Base-by-base conservation (phyloP, 176 grass and related monocot species). In the Cocos nucifera region DNA sequence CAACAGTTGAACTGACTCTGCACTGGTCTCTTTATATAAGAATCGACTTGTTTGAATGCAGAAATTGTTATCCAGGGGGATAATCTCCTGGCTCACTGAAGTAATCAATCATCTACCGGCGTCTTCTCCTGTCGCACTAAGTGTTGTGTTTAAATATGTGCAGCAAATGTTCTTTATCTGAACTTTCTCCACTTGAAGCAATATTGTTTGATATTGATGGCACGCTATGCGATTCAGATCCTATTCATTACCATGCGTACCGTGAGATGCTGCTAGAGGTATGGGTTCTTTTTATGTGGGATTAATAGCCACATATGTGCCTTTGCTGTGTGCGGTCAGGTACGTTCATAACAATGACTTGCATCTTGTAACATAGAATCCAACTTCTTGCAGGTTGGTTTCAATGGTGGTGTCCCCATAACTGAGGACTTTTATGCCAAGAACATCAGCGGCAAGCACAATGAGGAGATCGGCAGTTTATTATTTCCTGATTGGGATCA, bases 181-280 rank as follows among this genome's bases (percentile, higher is more conserved):
- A 80, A 58, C 66, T 95, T 50, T 79, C 90, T 68, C 82, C 90
- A 10, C 64, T 89, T 53, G 90, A 86, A 49, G 85, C 85, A 4
- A 27, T 95, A 69, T 64, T 86, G 50, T 95, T 95, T 26, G 85
- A 95, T 71, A 81, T 95, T 26, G 85, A 95, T 54, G 90, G 90
- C 49, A 95, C 90, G 9, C 59, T 95, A 9, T 78, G 70, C 44
- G 90, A 95, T 71, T 95, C 90, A 44, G 90, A 95, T 28, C 90
- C 90, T 9, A 65, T 89, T 70, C 90, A 95, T 64, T 95, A 83
- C 56, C 61, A 53, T 25, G 90, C 90, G 20, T 89, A 83, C 64
- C 82, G 70, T 0, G 79, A 95, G 4, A 65, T 81, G 59, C 79
- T 95, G 26, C 72, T 80, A 65, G 26, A 95, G 85, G 89, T 91